Evolutionary conservation across 805 yeast species (phyloP).

Genomic region (Nakazawaea molendinolei): DNA sequence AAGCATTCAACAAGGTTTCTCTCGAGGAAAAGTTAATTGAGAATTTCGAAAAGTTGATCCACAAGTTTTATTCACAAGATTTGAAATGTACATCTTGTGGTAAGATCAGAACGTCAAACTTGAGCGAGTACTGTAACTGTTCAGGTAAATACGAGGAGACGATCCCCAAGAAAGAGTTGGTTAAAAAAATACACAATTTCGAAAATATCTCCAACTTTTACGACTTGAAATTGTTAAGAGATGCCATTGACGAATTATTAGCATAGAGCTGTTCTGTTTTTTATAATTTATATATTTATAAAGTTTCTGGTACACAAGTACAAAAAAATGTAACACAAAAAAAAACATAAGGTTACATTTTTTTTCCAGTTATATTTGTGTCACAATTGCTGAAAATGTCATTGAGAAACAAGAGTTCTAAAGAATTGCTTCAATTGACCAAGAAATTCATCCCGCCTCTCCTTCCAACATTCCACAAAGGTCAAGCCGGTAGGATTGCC

Average conservation of each 20-base stretch:
- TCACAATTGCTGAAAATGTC: no score
- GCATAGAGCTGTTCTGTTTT: no score
- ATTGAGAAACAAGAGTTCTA: conserved; percentile 1
- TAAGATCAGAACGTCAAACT: conserved; percentile 54
- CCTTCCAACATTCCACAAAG: conserved; percentile 68
- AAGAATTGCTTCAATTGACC: conserved; percentile 44
- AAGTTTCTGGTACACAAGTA: no score
- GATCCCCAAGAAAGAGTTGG: conserved; percentile 36
- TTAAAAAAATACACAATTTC: conserved; percentile 40
- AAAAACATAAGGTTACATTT: no score
- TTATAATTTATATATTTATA: no score
- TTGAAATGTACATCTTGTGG: conserved; percentile 74
- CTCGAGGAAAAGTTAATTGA: conserved; percentile 77
- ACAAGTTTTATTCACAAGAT: conserved; percentile 74
- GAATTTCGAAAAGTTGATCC: conserved; percentile 47
- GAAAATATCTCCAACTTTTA: conserved; percentile 53
- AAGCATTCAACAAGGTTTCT: conserved; percentile 54
- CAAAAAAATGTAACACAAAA: no score
- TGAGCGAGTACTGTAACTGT: conserved; percentile 75
- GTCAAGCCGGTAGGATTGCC: conserved; percentile 83
- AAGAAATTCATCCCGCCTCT: conserved; percentile 70
- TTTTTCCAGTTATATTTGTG: no score
- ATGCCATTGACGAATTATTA: conserved; percentile 22
- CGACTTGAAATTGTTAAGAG: conserved; percentile 50
- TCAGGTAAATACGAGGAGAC: conserved; percentile 82